Conservation (phyloP, 768 basidiomycete genomes). For the Kwoniella heveanensis region DNA sequence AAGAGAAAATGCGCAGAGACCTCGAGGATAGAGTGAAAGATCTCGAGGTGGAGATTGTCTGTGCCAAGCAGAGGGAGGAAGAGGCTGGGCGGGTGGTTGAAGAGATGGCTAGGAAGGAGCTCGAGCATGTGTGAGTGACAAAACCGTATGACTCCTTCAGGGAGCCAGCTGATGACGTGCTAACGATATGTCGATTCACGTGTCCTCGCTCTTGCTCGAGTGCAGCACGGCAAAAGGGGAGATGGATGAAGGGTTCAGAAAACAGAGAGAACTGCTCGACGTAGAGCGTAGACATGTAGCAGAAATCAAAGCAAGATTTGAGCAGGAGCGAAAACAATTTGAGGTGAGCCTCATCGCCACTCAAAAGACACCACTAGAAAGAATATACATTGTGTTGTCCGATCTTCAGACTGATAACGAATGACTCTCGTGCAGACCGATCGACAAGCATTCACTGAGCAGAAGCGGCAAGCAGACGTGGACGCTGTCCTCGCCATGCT, state of each 20-base stretch:
- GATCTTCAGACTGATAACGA: background rate
- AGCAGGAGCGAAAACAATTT: constrained; percentile 38
- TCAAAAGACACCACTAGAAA: too few species aligned
- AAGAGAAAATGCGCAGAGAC: constrained; percentile 35
- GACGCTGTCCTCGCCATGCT: constrained; percentile 33
- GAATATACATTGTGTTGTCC: too few species aligned
- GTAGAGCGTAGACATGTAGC: constrained; percentile 35
- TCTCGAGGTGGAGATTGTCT: constrained; percentile 46
- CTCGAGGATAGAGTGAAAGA: constrained; percentile 50
- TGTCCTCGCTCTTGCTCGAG: too few species aligned
- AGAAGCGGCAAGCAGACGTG: constrained; percentile 35
- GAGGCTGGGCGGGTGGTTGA: constrained; percentile 42
- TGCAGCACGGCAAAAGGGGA: constrained; percentile 20
- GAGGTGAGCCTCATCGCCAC: constrained; percentile 41
- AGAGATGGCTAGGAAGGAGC: constrained; percentile 34
- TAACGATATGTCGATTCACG: too few species aligned
- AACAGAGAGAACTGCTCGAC: constrained; percentile 28
- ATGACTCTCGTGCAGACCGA: constrained; percentile 32
- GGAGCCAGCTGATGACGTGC: too few species aligned
- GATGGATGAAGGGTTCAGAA: constrained; percentile 15
- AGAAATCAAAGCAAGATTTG: constrained; percentile 34
- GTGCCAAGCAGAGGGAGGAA: constrained; percentile 41
- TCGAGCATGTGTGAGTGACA: constrained; percentile 22
- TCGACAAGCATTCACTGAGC: constrained; percentile 43
- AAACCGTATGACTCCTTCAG: too few species aligned